phyloP scores from a whole-genome alignment of 495 filamentous ascomycete genomes.

The Penicillium steckii region DNA sequence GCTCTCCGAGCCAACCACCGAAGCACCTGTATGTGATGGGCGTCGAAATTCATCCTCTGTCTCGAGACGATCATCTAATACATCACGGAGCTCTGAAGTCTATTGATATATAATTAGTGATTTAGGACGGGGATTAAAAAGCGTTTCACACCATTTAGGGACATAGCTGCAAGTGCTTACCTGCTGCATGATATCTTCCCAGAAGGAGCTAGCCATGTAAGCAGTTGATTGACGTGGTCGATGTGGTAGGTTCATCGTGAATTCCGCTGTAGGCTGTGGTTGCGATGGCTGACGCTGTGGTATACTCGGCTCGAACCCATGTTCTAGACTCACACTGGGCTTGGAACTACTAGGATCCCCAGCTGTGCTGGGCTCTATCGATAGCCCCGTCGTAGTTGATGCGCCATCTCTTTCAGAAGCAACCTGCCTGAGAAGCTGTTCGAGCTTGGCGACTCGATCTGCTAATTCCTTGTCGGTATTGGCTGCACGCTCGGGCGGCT shows the following conservation, averaged over 20 bases:
- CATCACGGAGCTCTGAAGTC: constrained; percentile 23
- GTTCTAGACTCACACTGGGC: neutral
- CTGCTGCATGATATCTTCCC: constrained; percentile 35
- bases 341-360: neutral
- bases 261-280: neutral
- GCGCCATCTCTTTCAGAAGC: constrained; percentile 13
- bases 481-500: constrained; percentile 13
- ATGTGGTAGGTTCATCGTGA: neutral
- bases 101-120: constrained; percentile 1
- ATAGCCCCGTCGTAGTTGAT: neutral
- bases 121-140: too few species aligned
- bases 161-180: constrained; percentile 12
- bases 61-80: constrained; percentile 23
- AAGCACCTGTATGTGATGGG: constrained; percentile 10
- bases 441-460: constrained; percentile 30
- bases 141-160: too few species aligned
- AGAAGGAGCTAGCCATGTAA: constrained; percentile 31
- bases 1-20: constrained; percentile 19
- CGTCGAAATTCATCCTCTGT: constrained; percentile 12
- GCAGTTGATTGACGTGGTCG: constrained; percentile 14
- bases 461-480: constrained; percentile 22
- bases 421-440: constrained; percentile 23
- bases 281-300: constrained; percentile 6
- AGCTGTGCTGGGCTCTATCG: neutral
- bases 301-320: constrained; percentile 5